These are phyloP conservation scores for Pharnaceum exiguum DNA, from an alignment of 148 eudicot genomes.

Conservation along the genomic window DNA sequence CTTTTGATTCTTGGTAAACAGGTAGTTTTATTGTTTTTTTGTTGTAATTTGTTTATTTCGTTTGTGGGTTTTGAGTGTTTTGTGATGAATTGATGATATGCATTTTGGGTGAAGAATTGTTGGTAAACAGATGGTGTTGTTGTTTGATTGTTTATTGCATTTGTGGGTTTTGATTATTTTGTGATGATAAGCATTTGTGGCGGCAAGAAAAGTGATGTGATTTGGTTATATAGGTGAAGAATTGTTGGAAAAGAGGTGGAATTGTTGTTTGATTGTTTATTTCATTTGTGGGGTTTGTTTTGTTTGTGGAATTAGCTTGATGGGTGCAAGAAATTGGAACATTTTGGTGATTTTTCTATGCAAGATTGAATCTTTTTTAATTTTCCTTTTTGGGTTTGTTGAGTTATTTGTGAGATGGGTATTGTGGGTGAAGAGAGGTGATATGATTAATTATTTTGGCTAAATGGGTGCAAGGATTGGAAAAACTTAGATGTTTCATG, in stretches of 20 bases:
- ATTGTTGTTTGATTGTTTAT: not conserved
- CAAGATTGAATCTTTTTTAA: no score
- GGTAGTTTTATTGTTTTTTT: conserved; percentile 37
- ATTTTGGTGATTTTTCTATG: no score
- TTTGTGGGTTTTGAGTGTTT: not conserved
- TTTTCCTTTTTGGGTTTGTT: no score
- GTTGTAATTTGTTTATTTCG: not conserved
- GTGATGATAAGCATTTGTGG: no score
- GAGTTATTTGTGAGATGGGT: no score
- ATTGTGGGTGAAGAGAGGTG: no score
- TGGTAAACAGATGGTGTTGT: not conserved
- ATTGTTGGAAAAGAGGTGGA: not conserved
- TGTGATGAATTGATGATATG: not conserved
- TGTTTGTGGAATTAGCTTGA: not conserved
- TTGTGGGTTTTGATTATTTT: not conserved
- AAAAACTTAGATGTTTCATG: no score
- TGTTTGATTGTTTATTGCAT: not conserved
- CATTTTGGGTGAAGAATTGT: not conserved
- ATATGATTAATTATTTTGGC: no score
- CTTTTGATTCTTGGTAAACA: conserved; percentile 84
- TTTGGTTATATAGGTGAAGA: no score
- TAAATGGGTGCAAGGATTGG: no score
- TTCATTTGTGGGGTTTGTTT: not conserved
- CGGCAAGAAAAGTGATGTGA: no score
- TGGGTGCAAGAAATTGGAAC: no score